Evolutionary conservation across 1,284 basidiomycete genomes (phyloP).

Genomic region (Sphaerobolus stellatus): DNA sequence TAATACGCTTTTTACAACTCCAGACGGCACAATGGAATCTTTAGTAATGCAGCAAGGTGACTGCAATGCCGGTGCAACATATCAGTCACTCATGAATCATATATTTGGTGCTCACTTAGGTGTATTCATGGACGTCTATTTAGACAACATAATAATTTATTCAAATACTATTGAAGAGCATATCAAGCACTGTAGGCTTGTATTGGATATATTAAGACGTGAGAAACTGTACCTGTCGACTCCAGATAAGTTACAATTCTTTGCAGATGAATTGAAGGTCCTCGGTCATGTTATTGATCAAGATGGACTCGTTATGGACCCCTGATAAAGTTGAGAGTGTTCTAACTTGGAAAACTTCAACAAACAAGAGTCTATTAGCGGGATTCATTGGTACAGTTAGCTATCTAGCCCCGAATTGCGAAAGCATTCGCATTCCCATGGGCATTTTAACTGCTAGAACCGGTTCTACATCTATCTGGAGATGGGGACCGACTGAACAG

Average conservation of each 20-base stretch:
- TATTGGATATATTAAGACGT: constrained; percentile 22
- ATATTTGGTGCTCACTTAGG: constrained; percentile 29
- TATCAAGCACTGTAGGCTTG: constrained; percentile 22
- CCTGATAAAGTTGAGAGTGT: constrained; percentile 34
- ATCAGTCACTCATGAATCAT: constrained; percentile 31
- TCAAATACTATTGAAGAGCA: constrained; percentile 28
- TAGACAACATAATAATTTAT: constrained; percentile 35
- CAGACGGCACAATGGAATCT: constrained; percentile 37
- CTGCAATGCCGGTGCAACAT: constrained; percentile 28
- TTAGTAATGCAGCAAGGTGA: constrained; percentile 32
- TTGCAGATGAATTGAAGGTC: constrained; percentile 24
- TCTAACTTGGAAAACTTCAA: constrained; percentile 15
- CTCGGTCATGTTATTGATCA: constrained; percentile 32
- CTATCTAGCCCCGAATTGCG: constrained; percentile 23
- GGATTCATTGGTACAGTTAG: constrained; percentile 28
- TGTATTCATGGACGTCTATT: constrained; percentile 27
- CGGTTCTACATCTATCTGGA: constrained; percentile 12
- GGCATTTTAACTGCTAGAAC: constrained; percentile 19
- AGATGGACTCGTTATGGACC: constrained; percentile 30
- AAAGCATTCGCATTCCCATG: constrained; percentile 22
- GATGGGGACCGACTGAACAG: constrained; percentile 27
- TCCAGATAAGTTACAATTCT: constrained; percentile 30
- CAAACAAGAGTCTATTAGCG: constrained; percentile 17
- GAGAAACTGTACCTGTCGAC: constrained; percentile 27
- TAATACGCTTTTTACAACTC: constrained; percentile 23